phyloP scores from a whole-genome alignment of 1,284 basidiomycete genomes.

The Gomphus bonarii region DNA sequence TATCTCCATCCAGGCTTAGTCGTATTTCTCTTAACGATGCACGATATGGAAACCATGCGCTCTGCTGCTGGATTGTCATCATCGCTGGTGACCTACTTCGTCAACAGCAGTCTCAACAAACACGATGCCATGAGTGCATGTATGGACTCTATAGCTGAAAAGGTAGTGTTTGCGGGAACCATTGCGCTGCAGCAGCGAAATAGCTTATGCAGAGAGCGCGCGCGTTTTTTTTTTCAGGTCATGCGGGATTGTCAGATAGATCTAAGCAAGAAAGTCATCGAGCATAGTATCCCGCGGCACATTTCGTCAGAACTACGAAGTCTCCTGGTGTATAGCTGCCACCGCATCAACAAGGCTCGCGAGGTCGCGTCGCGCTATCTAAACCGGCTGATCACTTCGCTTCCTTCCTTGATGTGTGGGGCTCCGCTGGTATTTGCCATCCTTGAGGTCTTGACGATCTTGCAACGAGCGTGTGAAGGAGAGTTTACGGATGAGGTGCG shows the following conservation, averaged over 20 bases:
- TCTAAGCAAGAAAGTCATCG: conserved; percentile 63
- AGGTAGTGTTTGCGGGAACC: conserved; percentile 37
- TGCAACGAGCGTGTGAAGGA: conserved; percentile 83
- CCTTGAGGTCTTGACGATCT: conserved; percentile 84
- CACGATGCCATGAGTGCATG: conserved; percentile 57
- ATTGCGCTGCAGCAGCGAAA: neutral
- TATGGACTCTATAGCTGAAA: conserved; percentile 83
- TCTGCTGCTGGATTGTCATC: conserved; percentile 75
- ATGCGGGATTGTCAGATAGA: conserved; percentile 65
- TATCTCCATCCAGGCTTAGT: conserved; percentile 76
- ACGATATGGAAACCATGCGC: conserved; percentile 85
- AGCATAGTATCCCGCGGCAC: conserved; percentile 68
- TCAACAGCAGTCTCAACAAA: conserved; percentile 78
- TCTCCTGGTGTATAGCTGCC: conserved; percentile 75
- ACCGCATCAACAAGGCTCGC: conserved; percentile 74
- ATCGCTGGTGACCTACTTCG: conserved; percentile 81
- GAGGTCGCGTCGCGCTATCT: conserved; percentile 78
- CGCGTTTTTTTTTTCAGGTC: no score
- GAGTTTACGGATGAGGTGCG: conserved; percentile 86
- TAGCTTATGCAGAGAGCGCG: conserved; percentile 8
- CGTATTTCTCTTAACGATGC: conserved; percentile 81
- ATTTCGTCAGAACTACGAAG: conserved; percentile 69
- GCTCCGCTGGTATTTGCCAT: conserved; percentile 81
- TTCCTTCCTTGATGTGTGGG: conserved; percentile 92
- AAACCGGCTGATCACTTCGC: conserved; percentile 81